Base-by-base conservation (phyloP, 192 early-diverging fungal genomes). In the Dissophora globulifera region DNA sequence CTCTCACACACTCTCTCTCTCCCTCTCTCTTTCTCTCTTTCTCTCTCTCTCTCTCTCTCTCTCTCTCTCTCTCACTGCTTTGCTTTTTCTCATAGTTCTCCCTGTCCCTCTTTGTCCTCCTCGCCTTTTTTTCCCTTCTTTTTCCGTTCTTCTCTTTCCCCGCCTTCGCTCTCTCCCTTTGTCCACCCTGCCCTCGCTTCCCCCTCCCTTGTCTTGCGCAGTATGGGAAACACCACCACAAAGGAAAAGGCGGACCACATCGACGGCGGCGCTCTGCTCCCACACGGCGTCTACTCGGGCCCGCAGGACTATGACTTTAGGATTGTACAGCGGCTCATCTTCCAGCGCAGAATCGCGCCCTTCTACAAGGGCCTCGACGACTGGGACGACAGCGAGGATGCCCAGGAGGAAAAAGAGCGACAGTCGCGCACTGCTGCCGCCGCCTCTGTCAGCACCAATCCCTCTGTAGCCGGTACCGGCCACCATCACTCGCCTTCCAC, bases 321-420 rank as follows among this genome's bases (percentile, higher is more conserved):
- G 29, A 84, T 87, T 27, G 89, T 97, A 15, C 85, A 88, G 47
- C 79, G 86, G 10, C 69, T 96, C 55, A 96, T 97, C 54, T 63
- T 86, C 4, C 85, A 87, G 6, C 83, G 93, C 11, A 87, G 87
- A 50, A 58, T 97, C 49, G 87, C 93, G 16, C 96, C 96, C 15
- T 97, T 97, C 63, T 97, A 97, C 80, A 85, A 84, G 50, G 96
- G 96, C 41, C 76, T 89, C 9, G 82, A 89, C 35, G 90, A 91
- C 26, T 82, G 85, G 27, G 87, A 88, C 48, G 85, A 85, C 22
- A 59, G 62, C 32, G 57, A 66, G 65, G 70, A 78, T 26, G 62
- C 64, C 19, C 61, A 74, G 30, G 31, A 61, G 83, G 84, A 59
- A 79, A 46, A 55, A 63, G 32, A 51, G 52, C 32, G 79, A 68